Conservation (phyloP, 495 filamentous ascomycete species). For the Xanthoparmelia taractica region DNA sequence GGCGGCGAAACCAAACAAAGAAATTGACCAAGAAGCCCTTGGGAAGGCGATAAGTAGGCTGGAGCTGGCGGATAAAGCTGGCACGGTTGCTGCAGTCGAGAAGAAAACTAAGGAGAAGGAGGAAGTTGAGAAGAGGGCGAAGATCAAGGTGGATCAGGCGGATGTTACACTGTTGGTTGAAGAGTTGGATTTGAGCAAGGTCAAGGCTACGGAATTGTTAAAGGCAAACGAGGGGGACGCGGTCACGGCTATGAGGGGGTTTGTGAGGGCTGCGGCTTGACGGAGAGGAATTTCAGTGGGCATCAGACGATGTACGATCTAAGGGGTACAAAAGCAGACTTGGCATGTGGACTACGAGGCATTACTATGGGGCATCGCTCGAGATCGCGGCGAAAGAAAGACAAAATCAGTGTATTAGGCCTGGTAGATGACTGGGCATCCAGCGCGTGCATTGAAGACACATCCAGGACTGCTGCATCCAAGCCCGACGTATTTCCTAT, state of each 20-base stretch:
- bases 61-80: slow-evolving; percentile 34
- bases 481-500: too few relatives aligned
- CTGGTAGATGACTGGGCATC: too few relatives aligned
- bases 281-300: neutral
- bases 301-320: neutral
- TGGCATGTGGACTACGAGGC: too few relatives aligned
- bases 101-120: slow-evolving; percentile 40
- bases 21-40: slow-evolving; percentile 74
- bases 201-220: slow-evolving; percentile 76
- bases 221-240: slow-evolving; percentile 72
- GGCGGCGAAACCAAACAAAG: slow-evolving; percentile 41
- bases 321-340: too few relatives aligned
- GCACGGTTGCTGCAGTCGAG: slow-evolving; percentile 28
- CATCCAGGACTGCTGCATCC: too few relatives aligned
- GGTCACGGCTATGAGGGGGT: slow-evolving; percentile 60
- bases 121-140: slow-evolving; percentile 42
- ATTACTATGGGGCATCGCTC: neutral
- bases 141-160: slow-evolving; percentile 55
- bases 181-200: slow-evolving; percentile 68
- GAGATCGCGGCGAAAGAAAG: neutral
- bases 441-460: too few relatives aligned
- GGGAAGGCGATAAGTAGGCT: slow-evolving; percentile 74
- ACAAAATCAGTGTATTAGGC: neutral
- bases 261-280: slow-evolving; percentile 37
- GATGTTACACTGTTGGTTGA: slow-evolving; percentile 66